Evolutionary conservation across 129 eudicot genomes (phyloP).

Genomic region (Flaveria ramosissima): DNA sequence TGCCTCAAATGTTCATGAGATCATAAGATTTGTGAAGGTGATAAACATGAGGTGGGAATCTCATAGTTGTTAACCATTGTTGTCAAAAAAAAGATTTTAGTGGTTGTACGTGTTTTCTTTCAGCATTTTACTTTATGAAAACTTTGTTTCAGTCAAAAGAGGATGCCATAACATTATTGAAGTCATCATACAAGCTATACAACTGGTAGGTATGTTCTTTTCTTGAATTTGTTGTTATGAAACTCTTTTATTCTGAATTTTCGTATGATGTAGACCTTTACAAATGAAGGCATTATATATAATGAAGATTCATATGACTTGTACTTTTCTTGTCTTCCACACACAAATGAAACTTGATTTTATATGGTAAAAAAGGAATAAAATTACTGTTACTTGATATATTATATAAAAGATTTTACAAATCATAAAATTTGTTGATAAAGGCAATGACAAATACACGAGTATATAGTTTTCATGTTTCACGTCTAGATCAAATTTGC

Average conservation of each 20-base stretch:
- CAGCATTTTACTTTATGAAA: constrained; percentile 10
- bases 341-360: background rate
- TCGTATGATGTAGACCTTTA: no score
- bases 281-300: background rate
- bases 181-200: constrained; percentile 19
- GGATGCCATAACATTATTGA: constrained; percentile 15
- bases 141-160: constrained; percentile 39
- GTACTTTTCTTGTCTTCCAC: background rate
- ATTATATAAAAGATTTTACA: no score
- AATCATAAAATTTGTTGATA: no score
- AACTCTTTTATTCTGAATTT: no score
- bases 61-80: constrained; percentile 41
- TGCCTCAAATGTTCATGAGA: constrained; percentile 27
- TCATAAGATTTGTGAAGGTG: constrained; percentile 30
- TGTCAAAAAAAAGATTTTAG: constrained; percentile 33
- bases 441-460: no score
- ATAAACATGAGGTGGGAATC: constrained; percentile 41
- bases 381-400: no score
- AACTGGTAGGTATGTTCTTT: constrained; percentile 11
- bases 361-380: background rate
- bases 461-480: no score
- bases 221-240: background rate
- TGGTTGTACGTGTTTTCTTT: constrained; percentile 30
- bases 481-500: no score
- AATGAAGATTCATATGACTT: background rate